Conservation (phyloP, 208 protist species). For the Acanthamoeba healyi region DNA sequence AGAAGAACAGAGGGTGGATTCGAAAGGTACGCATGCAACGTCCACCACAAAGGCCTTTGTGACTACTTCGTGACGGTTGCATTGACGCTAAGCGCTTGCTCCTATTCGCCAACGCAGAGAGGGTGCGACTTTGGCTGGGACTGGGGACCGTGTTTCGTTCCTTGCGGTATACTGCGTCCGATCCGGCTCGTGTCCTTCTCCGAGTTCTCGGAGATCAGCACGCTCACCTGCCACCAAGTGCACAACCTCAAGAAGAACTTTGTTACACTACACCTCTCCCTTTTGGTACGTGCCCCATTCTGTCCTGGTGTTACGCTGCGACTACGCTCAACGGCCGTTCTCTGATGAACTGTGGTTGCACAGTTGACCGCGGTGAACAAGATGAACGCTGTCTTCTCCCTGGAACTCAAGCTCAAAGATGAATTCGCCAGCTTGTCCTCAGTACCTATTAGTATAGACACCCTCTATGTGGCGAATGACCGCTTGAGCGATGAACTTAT, state of each 20-base stretch:
- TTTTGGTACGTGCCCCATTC: background rate
- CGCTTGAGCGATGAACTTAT: too few relatives aligned
- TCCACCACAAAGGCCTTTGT: too few relatives aligned
- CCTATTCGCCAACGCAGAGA: background rate
- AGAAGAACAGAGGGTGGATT: constrained; percentile 54
- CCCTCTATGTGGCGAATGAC: too few relatives aligned
- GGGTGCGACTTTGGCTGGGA: constrained; percentile 86
- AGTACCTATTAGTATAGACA: background rate
- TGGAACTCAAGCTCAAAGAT: constrained; percentile 32
- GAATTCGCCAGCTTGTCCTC: constrained; percentile 18
- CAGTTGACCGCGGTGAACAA: constrained; percentile 15
- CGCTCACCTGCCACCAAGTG: constrained; percentile 37
- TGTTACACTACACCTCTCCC: background rate
- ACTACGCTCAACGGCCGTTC: too few relatives aligned
- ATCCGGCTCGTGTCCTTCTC: constrained; percentile 64
- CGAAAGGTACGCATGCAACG: constrained; percentile 3
- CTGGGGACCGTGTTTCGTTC: constrained; percentile 83
- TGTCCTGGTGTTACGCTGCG: background rate
- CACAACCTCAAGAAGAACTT: constrained; percentile 48
- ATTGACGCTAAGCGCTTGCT: background rate
- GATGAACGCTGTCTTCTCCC: constrained; percentile 36
- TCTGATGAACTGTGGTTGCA: too few relatives aligned
- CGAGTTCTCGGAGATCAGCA: constrained; percentile 8
- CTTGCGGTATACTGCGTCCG: constrained; percentile 73
- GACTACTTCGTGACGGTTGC: background rate